Evolutionary conservation across 1,139 yeast species (phyloP).

Genomic region (Hyphopichia burtonii): DNA sequence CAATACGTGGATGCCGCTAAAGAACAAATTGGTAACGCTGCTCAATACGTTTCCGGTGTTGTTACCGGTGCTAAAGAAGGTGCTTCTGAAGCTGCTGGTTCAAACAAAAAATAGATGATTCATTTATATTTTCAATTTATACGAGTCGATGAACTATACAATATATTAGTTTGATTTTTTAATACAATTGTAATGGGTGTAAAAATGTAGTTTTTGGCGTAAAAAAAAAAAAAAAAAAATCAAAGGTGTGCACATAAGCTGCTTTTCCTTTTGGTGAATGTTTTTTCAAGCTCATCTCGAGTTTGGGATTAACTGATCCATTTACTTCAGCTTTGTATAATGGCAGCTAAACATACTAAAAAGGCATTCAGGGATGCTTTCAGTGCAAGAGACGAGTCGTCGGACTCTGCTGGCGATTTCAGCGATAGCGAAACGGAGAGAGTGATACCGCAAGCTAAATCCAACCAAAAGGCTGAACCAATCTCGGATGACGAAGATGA

Average conservation of each 20-base stretch:
- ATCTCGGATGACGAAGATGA: conserved; percentile 1
- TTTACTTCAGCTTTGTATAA: not conserved
- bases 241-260: not conserved
- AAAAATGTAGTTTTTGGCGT: not conserved
- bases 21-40: conserved; percentile 59
- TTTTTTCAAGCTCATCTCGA: conserved; percentile 5
- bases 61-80: conserved; percentile 63
- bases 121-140: not conserved
- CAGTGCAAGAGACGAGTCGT: not conserved
- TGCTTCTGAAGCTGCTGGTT: conserved; percentile 35
- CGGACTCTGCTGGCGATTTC: not conserved
- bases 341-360: conserved; percentile 2
- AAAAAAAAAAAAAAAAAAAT: not conserved
- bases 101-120: conserved; percentile 21
- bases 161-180: not conserved
- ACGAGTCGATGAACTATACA: not conserved
- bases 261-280: not conserved
- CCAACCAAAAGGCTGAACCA: not conserved
- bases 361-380: not conserved
- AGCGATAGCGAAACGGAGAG: not conserved
- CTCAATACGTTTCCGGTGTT: conserved; percentile 56
- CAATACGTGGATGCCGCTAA: conserved; percentile 65
- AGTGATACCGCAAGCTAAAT: not conserved
- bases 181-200: not conserved
- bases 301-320: not conserved